Evolutionary conservation across 192 early-diverging fungal genomes (phyloP).

Genomic region (Backusella tuberculispora): DNA sequence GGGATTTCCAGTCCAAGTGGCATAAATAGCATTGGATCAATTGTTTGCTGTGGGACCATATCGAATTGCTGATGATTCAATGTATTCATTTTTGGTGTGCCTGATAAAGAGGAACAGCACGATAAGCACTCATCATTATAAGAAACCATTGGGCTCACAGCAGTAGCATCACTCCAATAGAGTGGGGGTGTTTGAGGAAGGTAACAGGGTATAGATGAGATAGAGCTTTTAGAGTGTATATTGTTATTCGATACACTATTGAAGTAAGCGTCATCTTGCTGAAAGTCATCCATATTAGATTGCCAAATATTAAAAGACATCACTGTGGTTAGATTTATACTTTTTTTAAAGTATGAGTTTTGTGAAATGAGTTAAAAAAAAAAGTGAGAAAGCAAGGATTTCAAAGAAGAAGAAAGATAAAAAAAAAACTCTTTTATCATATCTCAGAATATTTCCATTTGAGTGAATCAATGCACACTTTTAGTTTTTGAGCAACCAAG

Average conservation of each 20-base stretch:
- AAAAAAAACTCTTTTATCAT: too few relatives aligned
- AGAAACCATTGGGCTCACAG: neutral
- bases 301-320: neutral
- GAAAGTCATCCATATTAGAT: neutral
- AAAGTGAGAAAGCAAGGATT: too few relatives aligned
- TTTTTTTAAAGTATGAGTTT: neutral
- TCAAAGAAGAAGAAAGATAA: too few relatives aligned
- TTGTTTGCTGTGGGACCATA: neutral
- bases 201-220: neutral
- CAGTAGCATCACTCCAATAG: conserved; percentile 9
- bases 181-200: neutral
- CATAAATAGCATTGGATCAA: conserved; percentile 10
- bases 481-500: neutral
- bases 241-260: neutral
- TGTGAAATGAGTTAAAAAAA: too few relatives aligned
- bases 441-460: neutral
- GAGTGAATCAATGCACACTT: neutral
- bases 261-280: neutral
- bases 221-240: neutral
- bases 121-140: neutral
- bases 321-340: neutral
- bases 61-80: neutral
- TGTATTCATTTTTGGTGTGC: neutral
- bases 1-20: neutral
- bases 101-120: neutral